Percentiles rank a stretch among this genome's conserved stretches.
Evolutionary conservation across 306 rosid species (phyloP).

Genomic region (barrel medic (Medicago truncatula)): MtrunA17r5.0-ANR NC_053049.1:45076001-45076500

Average conservation of each 20-base stretch:
- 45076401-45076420: constrained; percentile 91
- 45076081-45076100: background rate
- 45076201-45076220: background rate
- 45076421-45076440: constrained; percentile 95
- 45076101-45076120: constrained; percentile 11
- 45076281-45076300: constrained; percentile 69
- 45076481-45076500: constrained; percentile 89
- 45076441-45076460: constrained; percentile 97
- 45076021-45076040: constrained; percentile 12
- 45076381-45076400: constrained; percentile 90
- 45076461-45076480: constrained; percentile 97
- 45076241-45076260: constrained; percentile 7
- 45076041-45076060: background rate
- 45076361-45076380: constrained; percentile 91
- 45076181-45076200: constrained; percentile 4
- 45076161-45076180: constrained; percentile 11
- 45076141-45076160: constrained; percentile 11
- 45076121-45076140: constrained; percentile 11
- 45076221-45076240: constrained; percentile 11
- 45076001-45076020: constrained; percentile 1
- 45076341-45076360: constrained; percentile 99
- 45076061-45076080: background rate
- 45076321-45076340: constrained; percentile 84
- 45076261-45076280: constrained; percentile 36
- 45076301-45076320: constrained; percentile 64